Evolutionary conservation across 2,329 filamentous ascomycete species (phyloP).

Genomic region (Paraconiothyrium sp.): DNA sequence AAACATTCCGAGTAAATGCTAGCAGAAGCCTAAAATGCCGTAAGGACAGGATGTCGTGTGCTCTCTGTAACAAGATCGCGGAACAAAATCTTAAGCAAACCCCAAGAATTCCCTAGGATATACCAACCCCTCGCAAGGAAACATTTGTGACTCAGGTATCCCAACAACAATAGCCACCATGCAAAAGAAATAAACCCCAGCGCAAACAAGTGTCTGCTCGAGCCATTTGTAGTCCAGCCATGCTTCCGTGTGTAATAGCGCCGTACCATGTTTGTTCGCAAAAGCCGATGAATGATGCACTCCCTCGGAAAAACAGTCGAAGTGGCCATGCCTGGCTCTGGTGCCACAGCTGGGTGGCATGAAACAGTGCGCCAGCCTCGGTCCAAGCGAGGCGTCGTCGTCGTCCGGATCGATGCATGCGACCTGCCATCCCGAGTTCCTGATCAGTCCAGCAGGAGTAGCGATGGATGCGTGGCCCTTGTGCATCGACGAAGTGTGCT

Average conservation of each 20-base stretch:
- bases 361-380: conserved; percentile 18
- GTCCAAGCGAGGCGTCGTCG: conserved; percentile 21
- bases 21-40: conserved; percentile 31
- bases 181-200: conserved; percentile 28
- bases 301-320: conserved; percentile 33
- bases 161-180: conserved; percentile 36
- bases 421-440: conserved; percentile 31
- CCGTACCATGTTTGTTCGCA: conserved; percentile 42
- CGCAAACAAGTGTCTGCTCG: conserved; percentile 29
- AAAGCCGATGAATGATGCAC: conserved; percentile 32
- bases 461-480: conserved; percentile 18
- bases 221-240: conserved; percentile 35
- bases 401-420: conserved; percentile 22
- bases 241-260: conserved; percentile 39
- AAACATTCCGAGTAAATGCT: conserved; percentile 34
- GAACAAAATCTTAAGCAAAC: conserved; percentile 36
- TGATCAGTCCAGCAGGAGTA: conserved; percentile 27
- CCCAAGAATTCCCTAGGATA: conserved; percentile 19
- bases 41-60: conserved; percentile 45
- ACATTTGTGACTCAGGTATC: conserved; percentile 24
- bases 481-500: conserved; percentile 19
- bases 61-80: conserved; percentile 34
- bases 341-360: conserved; percentile 23
- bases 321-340: conserved; percentile 19
- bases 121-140: conserved; percentile 20